Evolutionary conservation across 805 yeast species (phyloP).

Genomic region (Suhomyces emberorum): DNA sequence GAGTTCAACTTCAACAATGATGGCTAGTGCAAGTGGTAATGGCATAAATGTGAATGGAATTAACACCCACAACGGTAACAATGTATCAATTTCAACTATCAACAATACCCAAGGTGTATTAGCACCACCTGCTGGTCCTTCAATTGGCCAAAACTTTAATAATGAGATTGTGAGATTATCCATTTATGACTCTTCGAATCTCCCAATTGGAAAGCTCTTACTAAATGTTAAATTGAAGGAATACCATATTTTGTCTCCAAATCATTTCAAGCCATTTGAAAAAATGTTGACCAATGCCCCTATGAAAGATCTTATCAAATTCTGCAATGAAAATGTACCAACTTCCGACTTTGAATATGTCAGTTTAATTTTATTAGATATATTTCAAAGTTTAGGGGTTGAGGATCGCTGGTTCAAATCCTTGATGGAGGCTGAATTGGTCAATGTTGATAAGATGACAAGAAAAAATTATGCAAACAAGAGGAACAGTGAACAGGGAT

Average conservation of each 20-base stretch:
- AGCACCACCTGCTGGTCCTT: background rate
- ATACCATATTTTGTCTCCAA: constrained; percentile 57
- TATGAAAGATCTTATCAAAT: constrained; percentile 49
- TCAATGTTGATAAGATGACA: constrained; percentile 43
- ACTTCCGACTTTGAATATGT: constrained; percentile 49
- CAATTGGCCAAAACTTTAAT: constrained; percentile 2
- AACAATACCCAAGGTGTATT: background rate
- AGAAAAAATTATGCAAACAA: constrained; percentile 39
- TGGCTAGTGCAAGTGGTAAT: constrained; percentile 20
- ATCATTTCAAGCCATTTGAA: constrained; percentile 60
- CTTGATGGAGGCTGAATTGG: constrained; percentile 65
- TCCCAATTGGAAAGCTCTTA: constrained; percentile 57
- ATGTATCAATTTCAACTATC: constrained; percentile 3
- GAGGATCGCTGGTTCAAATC: constrained; percentile 74
- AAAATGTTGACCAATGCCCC: constrained; percentile 54
- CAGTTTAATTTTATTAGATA: constrained; percentile 62
- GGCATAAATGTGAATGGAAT: constrained; percentile 19
- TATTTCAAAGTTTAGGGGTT: constrained; percentile 65
- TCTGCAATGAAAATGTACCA: constrained; percentile 38
- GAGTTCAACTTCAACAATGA: constrained; percentile 31
- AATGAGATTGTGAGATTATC: constrained; percentile 45
- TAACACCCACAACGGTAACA: constrained; percentile 8
- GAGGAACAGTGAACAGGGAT: constrained; percentile 12
- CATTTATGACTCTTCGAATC: constrained; percentile 37
- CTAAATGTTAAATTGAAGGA: constrained; percentile 50